Evolutionary conservation across 1,284 basidiomycete species (phyloP).

Genomic region (Ustanciosporium gigantosporum): DNA sequence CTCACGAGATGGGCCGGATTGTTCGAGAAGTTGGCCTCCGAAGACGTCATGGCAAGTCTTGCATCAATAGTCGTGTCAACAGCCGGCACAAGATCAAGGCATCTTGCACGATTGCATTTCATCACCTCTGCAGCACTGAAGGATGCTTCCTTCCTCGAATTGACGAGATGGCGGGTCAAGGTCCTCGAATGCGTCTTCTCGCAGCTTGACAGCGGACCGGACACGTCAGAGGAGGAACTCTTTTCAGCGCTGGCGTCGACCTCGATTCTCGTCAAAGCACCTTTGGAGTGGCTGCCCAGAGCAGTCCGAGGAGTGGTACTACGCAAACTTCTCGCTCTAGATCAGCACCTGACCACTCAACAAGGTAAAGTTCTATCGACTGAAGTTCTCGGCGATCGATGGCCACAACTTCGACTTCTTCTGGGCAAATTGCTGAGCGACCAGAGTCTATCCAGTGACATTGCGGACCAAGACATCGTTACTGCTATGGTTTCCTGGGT

Average conservation of each 20-base stretch:
- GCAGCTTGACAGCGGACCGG: constrained; percentile 1
- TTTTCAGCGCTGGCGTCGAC: constrained; percentile 6
- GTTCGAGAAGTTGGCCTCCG: constrained; percentile 14
- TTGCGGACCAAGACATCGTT: background rate
- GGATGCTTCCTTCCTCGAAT: constrained; percentile 44
- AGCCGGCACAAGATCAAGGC: background rate
- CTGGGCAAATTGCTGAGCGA: background rate
- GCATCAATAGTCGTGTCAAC: constrained; percentile 4
- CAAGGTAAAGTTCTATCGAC: too few relatives aligned
- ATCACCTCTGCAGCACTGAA: constrained; percentile 12
- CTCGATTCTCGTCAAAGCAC: constrained; percentile 9
- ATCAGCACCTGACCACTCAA: constrained; percentile 4
- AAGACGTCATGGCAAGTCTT: constrained; percentile 4
- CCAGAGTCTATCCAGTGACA: background rate
- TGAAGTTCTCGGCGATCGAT: too few relatives aligned
- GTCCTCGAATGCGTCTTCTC: constrained; percentile 7
- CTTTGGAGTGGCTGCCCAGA: constrained; percentile 24
- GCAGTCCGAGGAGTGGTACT: constrained; percentile 10
- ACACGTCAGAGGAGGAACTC: background rate
- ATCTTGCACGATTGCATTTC: too few relatives aligned
- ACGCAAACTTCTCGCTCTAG: constrained; percentile 14
- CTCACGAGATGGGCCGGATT: constrained; percentile 35
- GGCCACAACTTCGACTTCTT: background rate
- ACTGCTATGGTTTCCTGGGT: background rate
- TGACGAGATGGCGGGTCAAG: constrained; percentile 28